Evolutionary conservation across 179 eudicot genomes (phyloP).

Genomic region (Beta lomatogona): DNA sequence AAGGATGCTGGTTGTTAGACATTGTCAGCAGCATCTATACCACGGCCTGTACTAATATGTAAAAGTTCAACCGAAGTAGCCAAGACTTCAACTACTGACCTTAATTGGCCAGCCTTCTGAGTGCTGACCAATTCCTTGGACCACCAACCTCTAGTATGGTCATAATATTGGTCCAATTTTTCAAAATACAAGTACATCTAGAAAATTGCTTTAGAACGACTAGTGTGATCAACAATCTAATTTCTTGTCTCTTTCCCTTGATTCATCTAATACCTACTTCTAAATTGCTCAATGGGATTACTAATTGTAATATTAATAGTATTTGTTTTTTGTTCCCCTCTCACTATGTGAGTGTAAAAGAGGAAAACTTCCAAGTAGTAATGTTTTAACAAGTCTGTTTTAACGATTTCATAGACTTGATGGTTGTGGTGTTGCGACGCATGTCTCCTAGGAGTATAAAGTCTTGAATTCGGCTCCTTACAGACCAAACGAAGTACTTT

Average conservation of each 20-base stretch:
- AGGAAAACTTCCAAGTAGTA: too few species aligned
- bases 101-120: background rate
- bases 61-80: slow-evolving; percentile 14
- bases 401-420: too few species aligned
- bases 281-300: background rate
- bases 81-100: slow-evolving; percentile 24
- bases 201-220: background rate
- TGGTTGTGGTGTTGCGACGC: too few species aligned
- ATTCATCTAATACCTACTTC: background rate
- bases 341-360: too few species aligned
- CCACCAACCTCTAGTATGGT: slow-evolving; percentile 17
- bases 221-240: background rate
- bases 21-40: slow-evolving; percentile 22
- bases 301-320: background rate
- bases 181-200: background rate
- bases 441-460: too few species aligned
- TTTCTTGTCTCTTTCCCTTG: background rate
- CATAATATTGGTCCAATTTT: background rate
- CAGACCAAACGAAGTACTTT: too few species aligned
- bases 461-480: too few species aligned
- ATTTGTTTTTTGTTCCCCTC: too few species aligned
- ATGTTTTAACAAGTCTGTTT: too few species aligned
- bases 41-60: slow-evolving; percentile 6
- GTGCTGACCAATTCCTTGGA: slow-evolving; percentile 13
- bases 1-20: slow-evolving; percentile 19